These are phyloP conservation scores for Dendrobium huoshanense DNA, from an alignment of 106 monocot species.

Conservation along the genomic window DNA sequence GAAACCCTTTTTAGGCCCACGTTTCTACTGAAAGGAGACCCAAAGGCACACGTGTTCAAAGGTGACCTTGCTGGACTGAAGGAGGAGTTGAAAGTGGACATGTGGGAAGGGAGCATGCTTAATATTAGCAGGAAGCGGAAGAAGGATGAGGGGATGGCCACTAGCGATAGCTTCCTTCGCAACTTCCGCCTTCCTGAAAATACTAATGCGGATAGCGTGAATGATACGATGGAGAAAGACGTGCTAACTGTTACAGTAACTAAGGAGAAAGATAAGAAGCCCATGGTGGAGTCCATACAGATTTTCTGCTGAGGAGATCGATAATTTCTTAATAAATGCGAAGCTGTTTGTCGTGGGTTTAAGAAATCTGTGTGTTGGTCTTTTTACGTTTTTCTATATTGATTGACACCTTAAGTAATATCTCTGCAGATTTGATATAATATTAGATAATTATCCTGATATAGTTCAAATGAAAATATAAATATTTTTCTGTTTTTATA, in stretches of 20 bases:
- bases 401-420: no score
- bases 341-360: no score
- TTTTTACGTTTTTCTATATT: no score
- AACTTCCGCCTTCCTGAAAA: conserved; percentile 16
- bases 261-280: conserved; percentile 21
- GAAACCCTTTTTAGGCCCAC: background rate
- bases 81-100: conserved; percentile 11
- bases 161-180: conserved; percentile 14
- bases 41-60: conserved; percentile 22
- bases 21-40: conserved; percentile 22
- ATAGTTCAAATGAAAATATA: no score
- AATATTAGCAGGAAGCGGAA: conserved; percentile 12
- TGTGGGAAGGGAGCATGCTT: conserved; percentile 13
- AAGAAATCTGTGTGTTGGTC: no score
- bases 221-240: conserved; percentile 19
- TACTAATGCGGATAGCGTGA: conserved; percentile 18
- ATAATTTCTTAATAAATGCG: no score
- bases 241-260: conserved; percentile 25
- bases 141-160: conserved; percentile 10
- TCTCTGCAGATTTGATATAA: no score
- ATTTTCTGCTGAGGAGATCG: background rate
- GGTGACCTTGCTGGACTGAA: conserved; percentile 15
- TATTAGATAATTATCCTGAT: no score
- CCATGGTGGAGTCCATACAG: conserved; percentile 20
- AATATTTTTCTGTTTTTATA: no score